phyloP scores from a whole-genome alignment of 108 stramenopile species.

The Skeletonema potamos region DNA sequence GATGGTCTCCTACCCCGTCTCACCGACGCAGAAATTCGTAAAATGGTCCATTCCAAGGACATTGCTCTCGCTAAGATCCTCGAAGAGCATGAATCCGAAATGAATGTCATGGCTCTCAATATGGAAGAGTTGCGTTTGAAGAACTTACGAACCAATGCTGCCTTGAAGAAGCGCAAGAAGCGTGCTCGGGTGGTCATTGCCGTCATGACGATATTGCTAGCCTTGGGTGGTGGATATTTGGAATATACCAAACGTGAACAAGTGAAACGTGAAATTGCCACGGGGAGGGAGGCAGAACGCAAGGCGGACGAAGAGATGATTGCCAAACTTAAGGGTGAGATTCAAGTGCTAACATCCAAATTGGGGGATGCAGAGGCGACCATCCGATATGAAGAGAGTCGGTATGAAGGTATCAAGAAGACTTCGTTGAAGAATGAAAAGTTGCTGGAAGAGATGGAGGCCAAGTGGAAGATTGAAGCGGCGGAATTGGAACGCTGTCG shows the following conservation, averaged over 20 bases:
- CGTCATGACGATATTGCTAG: neutral
- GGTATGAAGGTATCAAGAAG: constrained; percentile 22
- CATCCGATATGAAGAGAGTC: constrained; percentile 37
- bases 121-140: constrained; percentile 38
- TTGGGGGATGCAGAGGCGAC: constrained; percentile 40
- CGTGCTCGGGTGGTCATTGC: constrained; percentile 13
- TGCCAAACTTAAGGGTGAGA: constrained; percentile 3
- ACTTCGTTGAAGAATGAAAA: constrained; percentile 6
- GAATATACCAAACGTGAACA: constrained; percentile 24
- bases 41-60: constrained; percentile 44
- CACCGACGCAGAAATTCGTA: constrained; percentile 39
- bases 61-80: constrained; percentile 37
- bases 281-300: constrained; percentile 33
- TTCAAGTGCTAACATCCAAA: constrained; percentile 4
- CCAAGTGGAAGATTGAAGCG: constrained; percentile 21
- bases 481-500: constrained; percentile 34
- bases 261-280: constrained; percentile 27
- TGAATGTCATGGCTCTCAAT: constrained; percentile 42
- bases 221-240: constrained; percentile 13
- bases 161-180: constrained; percentile 27
- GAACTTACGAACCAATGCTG: constrained; percentile 3
- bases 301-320: constrained; percentile 18
- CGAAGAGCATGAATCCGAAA: constrained; percentile 43
- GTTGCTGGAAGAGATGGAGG: constrained; percentile 28
- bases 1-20: constrained; percentile 42